These are phyloP conservation scores for Excoecaria agallocha DNA, from an alignment of 345 rosid species.

Conservation along the genomic window DNA sequence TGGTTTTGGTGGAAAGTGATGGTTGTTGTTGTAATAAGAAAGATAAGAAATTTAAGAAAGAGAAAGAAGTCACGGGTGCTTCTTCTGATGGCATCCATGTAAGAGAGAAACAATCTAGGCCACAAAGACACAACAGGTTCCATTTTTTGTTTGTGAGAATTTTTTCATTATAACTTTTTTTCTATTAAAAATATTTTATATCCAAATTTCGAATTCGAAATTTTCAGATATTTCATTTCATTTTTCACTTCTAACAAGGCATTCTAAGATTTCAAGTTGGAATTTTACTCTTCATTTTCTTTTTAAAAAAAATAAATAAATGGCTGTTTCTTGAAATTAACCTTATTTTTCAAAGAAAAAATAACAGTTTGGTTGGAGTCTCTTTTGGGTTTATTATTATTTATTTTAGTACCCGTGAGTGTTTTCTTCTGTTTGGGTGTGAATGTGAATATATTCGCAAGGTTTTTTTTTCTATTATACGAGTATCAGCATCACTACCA, in stretches of 20 bases:
- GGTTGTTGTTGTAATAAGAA: background rate
- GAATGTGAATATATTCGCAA: slow-evolving; percentile 24
- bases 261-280: too few species aligned
- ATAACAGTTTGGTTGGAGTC: background rate
- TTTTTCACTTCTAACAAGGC: too few species aligned
- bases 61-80: slow-evolving; percentile 71
- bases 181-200: too few species aligned
- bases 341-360: background rate
- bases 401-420: slow-evolving; percentile 37
- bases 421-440: slow-evolving; percentile 27
- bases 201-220: too few species aligned
- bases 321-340: background rate
- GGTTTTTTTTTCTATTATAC: too few species aligned
- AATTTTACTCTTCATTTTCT: too few species aligned
- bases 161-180: too few species aligned
- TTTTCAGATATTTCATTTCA: too few species aligned
- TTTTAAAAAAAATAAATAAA: too few species aligned
- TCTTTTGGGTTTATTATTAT: too few species aligned
- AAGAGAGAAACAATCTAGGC: slow-evolving; percentile 29
- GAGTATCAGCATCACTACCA: too few species aligned
- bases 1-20: slow-evolving; percentile 37
- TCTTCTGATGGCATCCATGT: slow-evolving; percentile 52
- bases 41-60: slow-evolving; percentile 14
- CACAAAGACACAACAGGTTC: slow-evolving; percentile 30
- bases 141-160: slow-evolving; percentile 22